A percentile compares a stretch with the other conserved stretches of the same genome.
phyloP scores from a whole-genome alignment of 768 basidiomycete species.

The Chlorophyllum brunneum region DNA sequence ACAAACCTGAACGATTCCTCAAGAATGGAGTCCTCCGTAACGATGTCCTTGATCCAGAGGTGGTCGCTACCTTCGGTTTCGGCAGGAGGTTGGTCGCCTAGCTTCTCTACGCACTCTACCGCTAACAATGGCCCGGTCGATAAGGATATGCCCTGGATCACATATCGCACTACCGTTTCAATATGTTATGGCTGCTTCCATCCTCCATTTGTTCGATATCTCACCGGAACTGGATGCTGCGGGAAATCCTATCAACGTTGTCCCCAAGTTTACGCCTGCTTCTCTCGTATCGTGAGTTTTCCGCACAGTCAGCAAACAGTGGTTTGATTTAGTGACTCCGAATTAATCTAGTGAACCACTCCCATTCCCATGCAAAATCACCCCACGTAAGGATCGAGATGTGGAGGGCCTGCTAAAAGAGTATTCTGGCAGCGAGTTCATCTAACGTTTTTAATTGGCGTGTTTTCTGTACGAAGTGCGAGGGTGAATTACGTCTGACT shows the following conservation, averaged over 20 bases:
- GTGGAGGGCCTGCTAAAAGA: neutral
- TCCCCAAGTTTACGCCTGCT: neutral
- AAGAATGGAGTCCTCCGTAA: constrained; percentile 16
- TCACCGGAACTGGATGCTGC: constrained; percentile 14
- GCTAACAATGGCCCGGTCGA: neutral
- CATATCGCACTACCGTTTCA: constrained; percentile 16
- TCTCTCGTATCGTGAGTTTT: neutral
- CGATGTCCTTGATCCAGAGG: constrained; percentile 21
- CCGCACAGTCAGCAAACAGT: neutral
- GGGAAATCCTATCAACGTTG: constrained; percentile 14
- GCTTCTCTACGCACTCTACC: too few species aligned
- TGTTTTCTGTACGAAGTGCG: too few species aligned
- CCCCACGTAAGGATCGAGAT: neutral
- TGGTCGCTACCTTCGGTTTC: constrained; percentile 26
- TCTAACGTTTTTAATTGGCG: neutral
- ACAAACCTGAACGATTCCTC: constrained; percentile 38
- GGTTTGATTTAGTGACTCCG: neutral
- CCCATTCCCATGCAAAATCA: constrained; percentile 1
- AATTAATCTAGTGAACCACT: neutral
- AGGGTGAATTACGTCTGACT: neutral
- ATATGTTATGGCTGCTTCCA: constrained; percentile 16
- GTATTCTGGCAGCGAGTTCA: neutral
- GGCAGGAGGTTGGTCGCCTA: constrained; percentile 19
- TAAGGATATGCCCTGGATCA: constrained; percentile 20
- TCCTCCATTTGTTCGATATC: constrained; percentile 18